These are phyloP conservation scores for Cadophora malorum DNA, from an alignment of 2,329 filamentous ascomycete genomes.

Conservation along the genomic window DNA sequence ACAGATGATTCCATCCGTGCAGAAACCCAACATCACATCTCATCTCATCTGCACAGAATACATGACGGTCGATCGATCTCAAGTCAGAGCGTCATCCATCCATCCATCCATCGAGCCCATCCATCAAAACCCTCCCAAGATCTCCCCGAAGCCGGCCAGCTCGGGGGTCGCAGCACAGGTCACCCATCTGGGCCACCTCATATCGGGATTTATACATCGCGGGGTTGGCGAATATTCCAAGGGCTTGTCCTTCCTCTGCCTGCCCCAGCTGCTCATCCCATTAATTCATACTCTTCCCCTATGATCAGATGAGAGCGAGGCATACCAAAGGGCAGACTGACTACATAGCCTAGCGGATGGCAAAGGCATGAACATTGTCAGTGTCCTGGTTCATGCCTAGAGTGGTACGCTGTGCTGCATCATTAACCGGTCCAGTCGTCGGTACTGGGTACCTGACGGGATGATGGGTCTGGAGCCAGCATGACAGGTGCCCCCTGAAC, in stretches of 20 bases:
- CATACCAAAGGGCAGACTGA: background rate
- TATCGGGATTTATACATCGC: constrained; percentile 11
- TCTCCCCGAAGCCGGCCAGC: constrained; percentile 1
- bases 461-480: background rate
- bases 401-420: background rate
- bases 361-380: background rate
- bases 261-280: background rate
- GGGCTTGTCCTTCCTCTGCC: background rate
- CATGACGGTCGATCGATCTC: constrained; percentile 2
- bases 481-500: background rate
- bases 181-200: background rate
- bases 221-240: constrained; percentile 6
- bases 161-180: constrained; percentile 14
- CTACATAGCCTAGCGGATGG: background rate
- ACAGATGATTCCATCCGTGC: constrained; percentile 15
- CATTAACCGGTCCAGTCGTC: background rate
- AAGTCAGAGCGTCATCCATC: constrained; percentile 8
- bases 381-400: background rate
- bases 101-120: background rate
- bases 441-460: background rate
- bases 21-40: background rate
- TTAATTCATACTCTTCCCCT: background rate
- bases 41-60: constrained; percentile 2
- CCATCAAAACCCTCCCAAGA: constrained; percentile 6
- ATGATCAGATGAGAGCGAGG: background rate